Evolutionary conservation across 306 rosid species (phyloP).

Genomic region (Rosa persica): DNA sequence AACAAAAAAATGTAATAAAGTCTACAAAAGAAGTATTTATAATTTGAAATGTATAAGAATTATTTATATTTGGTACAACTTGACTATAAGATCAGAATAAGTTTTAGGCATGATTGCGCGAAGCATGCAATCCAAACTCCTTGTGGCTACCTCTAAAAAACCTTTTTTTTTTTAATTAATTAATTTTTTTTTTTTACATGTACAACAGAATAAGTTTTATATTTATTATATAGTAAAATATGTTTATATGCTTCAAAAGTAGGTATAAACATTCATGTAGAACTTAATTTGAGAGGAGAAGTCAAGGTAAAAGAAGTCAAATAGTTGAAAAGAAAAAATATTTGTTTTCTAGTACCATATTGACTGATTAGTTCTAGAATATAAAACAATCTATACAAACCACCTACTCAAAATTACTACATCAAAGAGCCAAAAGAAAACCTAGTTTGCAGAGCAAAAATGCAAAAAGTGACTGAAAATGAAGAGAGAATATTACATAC

Average conservation of each 20-base stretch:
- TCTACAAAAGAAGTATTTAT: not conserved
- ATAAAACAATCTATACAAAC: not conserved
- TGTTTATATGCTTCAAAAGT: not conserved
- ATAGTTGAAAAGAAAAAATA: not conserved
- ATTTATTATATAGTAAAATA: too few species aligned
- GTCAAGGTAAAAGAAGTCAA: too few species aligned
- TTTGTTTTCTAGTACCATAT: too few species aligned
- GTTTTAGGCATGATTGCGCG: not conserved
- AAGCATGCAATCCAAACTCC: not conserved
- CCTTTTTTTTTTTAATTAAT: too few species aligned
- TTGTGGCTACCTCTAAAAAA: not conserved
- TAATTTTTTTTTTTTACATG: too few species aligned
- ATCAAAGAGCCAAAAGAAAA: not conserved
- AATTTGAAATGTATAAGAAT: not conserved
- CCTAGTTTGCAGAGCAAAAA: not conserved
- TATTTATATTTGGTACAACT: not conserved
- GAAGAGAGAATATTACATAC: not conserved
- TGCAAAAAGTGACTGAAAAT: not conserved
- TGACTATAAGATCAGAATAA: not conserved
- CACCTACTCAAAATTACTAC: not conserved
- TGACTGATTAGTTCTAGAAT: not conserved
- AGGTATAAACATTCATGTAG: too few species aligned
- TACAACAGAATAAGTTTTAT: too few species aligned
- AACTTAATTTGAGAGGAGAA: too few species aligned
- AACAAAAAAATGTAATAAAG: not conserved